Conservation (phyloP, 805 yeast genomes). For the Teunomyces aglyptinius region DNA sequence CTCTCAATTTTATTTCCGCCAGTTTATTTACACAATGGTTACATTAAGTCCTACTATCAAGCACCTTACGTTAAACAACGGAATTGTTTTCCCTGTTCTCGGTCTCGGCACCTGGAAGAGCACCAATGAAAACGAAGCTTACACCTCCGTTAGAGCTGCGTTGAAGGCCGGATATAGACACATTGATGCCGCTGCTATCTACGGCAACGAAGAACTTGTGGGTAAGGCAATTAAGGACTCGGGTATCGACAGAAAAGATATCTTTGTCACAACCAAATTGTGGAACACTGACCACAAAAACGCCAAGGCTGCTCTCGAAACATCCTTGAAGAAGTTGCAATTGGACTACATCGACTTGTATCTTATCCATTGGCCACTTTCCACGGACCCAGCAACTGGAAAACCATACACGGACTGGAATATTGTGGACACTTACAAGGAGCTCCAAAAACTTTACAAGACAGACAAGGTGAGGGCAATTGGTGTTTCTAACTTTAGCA, state of each 20-base stretch:
- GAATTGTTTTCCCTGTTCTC: conserved; percentile 14
- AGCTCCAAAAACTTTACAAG: conserved; percentile 26
- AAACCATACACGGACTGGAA: conserved; percentile 23
- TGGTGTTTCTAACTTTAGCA: conserved; percentile 37
- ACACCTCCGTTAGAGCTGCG: conserved; percentile 38
- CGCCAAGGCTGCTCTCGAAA: conserved; percentile 52
- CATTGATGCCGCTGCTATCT: conserved; percentile 71
- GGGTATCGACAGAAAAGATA: conserved; percentile 60
- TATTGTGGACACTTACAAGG: conserved; percentile 33
- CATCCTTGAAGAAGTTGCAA: conserved; percentile 59
- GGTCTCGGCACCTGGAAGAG: conserved; percentile 21
- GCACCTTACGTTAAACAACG: conserved; percentile 8
- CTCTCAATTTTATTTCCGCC: neutral
- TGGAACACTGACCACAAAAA: conserved; percentile 53
- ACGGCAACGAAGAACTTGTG: conserved; percentile 62
- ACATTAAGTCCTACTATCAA: neutral
- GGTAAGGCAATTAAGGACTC: conserved; percentile 54
- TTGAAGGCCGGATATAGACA: conserved; percentile 67
- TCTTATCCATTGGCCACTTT: conserved; percentile 80
- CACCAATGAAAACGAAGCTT: conserved; percentile 10
- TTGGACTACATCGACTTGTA: conserved; percentile 75
- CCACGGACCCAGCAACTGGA: conserved; percentile 35
- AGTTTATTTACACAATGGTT: neutral
- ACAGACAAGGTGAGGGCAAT: conserved; percentile 24
- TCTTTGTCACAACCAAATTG: conserved; percentile 70